These are phyloP conservation scores for Saposhnikovia divaricata DNA, from an alignment of 129 eudicot species.

Conservation along the genomic window DNA sequence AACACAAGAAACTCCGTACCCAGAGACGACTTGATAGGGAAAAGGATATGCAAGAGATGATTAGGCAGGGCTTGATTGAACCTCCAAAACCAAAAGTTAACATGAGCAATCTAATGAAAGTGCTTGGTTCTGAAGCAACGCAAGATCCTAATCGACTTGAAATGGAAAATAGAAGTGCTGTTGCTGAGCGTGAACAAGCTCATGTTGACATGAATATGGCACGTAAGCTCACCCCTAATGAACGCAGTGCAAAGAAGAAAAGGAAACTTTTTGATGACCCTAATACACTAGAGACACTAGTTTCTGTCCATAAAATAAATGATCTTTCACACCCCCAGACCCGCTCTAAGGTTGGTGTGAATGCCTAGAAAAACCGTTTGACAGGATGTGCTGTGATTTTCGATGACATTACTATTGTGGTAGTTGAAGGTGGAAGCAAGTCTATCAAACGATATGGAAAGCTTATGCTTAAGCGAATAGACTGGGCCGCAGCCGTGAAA, in stretches of 20 bases:
- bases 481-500: constrained; percentile 65
- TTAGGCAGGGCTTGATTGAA: constrained; percentile 75
- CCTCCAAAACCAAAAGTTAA: constrained; percentile 96
- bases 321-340: constrained; percentile 79
- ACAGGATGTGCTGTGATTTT: constrained; percentile 83
- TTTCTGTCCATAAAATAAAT: constrained; percentile 74
- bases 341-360: constrained; percentile 79
- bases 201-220: constrained; percentile 87
- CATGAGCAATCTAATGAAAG: constrained; percentile 97
- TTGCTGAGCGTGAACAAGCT: constrained; percentile 96
- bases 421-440: constrained; percentile 85
- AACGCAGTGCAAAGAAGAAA: constrained; percentile 87
- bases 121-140: constrained; percentile 93
- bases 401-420: constrained; percentile 71
- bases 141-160: constrained; percentile 92
- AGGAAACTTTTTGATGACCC: constrained; percentile 84
- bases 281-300: constrained; percentile 59
- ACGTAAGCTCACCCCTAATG: constrained; percentile 90
- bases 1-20: constrained; percentile 90
- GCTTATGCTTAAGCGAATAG: constrained; percentile 73
- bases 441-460: constrained; percentile 80
- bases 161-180: constrained; percentile 87
- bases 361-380: constrained; percentile 83
- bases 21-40: constrained; percentile 79
- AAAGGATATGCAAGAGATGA: constrained; percentile 92